phyloP scores from a whole-genome alignment of 2,329 filamentous ascomycete species.

The Colletotrichum sp. region DNA sequence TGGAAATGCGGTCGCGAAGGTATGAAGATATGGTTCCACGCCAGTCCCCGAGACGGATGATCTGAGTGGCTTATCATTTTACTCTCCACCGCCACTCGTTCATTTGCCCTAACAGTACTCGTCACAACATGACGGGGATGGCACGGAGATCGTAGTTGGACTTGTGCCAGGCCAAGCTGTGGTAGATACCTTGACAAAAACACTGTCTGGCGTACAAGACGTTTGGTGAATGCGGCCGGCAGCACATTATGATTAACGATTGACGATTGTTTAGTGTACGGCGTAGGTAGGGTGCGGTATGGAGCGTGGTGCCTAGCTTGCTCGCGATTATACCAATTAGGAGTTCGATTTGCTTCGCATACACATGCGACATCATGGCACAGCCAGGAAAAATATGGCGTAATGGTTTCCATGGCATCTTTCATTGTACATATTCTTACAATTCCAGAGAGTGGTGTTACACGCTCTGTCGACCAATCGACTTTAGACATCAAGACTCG shows the following conservation, averaged over 20 bases:
- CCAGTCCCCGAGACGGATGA: slow-evolving; percentile 51
- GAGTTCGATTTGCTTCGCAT: not conserved
- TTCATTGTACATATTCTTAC: slow-evolving; percentile 22
- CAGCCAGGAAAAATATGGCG: not conserved
- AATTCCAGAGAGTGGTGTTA: not conserved
- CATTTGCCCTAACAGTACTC: not conserved
- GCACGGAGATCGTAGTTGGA: not conserved
- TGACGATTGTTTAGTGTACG: not conserved
- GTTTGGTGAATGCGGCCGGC: not conserved
- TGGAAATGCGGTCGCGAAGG: slow-evolving; percentile 57
- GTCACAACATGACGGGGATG: not conserved
- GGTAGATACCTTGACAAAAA: not conserved
- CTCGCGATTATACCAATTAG: not conserved
- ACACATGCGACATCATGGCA: not conserved
- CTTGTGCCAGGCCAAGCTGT: not conserved
- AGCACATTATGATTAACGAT: slow-evolving; percentile 8
- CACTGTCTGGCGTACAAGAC: not conserved
- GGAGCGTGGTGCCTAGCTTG: not conserved
- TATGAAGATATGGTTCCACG: slow-evolving; percentile 65
- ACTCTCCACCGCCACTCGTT: not conserved
- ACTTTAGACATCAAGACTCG: not conserved
- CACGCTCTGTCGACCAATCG: not conserved
- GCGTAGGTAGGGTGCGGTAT: not conserved
- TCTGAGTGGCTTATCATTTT: slow-evolving; percentile 28
- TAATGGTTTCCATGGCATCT: not conserved